These are phyloP conservation scores for Globisporangium viniferum DNA, from an alignment of 352 stramenopile genomes.

Conservation along the genomic window DNA sequence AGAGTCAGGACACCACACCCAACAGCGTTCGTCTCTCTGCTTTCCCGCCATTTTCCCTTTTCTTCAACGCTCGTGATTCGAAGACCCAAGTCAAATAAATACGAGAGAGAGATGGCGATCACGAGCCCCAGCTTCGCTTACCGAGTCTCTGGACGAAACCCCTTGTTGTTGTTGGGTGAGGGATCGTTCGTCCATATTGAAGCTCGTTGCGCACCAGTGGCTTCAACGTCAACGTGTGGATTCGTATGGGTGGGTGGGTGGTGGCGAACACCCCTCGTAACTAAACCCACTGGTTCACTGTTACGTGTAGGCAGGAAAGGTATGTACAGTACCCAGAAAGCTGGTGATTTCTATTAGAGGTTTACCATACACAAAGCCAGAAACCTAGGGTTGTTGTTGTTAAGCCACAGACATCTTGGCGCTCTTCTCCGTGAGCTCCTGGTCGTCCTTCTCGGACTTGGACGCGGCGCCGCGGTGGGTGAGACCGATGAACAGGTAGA, in stretches of 20 bases:
- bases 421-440: conserved; percentile 8
- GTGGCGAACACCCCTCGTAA: too few relatives aligned
- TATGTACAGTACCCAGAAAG: too few relatives aligned
- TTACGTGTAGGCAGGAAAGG: too few relatives aligned
- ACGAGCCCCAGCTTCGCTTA: not conserved
- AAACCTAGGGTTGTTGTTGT: not conserved
- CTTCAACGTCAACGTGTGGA: not conserved
- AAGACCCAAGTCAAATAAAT: not conserved
- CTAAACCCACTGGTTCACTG: too few relatives aligned
- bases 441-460: not conserved
- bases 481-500: conserved; percentile 29
- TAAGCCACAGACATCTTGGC: conserved; percentile 11
- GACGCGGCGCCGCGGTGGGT: conserved; percentile 10
- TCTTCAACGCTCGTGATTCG: not conserved
- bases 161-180: not conserved
- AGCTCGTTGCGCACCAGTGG: not conserved
- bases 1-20: not conserved
- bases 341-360: not conserved
- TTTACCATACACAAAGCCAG: not conserved
- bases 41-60: not conserved
- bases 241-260: not conserved
- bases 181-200: not conserved
- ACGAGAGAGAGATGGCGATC: not conserved
- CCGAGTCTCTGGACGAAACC: not conserved
- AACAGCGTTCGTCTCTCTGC: not conserved